These are phyloP conservation scores for Suaeda aralocaspica DNA, from an alignment of 148 eudicot genomes.

Conservation along the genomic window DNA sequence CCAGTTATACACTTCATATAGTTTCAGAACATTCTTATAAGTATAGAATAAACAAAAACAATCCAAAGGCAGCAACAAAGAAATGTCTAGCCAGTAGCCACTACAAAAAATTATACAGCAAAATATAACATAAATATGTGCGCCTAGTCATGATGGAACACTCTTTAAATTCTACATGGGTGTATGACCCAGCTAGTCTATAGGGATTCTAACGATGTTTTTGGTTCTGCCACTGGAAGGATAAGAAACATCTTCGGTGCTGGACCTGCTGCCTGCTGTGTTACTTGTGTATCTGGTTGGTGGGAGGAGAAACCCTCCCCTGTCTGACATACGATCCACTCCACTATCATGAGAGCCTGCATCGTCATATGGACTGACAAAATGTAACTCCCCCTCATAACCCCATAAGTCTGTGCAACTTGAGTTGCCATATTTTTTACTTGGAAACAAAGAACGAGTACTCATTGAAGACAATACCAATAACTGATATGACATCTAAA, in stretches of 20 bases:
- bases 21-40: too few species aligned
- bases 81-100: too few species aligned
- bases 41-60: too few species aligned
- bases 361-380: background rate
- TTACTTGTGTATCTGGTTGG: slow-evolving; percentile 5
- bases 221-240: slow-evolving; percentile 33
- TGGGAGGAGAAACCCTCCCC: slow-evolving; percentile 29
- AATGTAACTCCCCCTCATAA: background rate
- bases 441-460: background rate
- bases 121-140: too few species aligned
- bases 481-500: background rate
- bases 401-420: background rate
- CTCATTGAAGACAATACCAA: background rate
- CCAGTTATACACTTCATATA: too few species aligned
- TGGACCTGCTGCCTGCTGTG: slow-evolving; percentile 9
- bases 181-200: slow-evolving; percentile 39
- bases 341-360: slow-evolving; percentile 33
- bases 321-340: slow-evolving; percentile 8
- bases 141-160: too few species aligned
- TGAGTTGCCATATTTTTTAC: background rate
- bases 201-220: slow-evolving; percentile 55
- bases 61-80: too few species aligned
- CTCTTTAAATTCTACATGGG: too few species aligned
- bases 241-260: slow-evolving; percentile 7
- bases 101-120: too few species aligned